These are phyloP conservation scores for Galerina marginata DNA, from an alignment of 768 basidiomycete genomes.

Conservation along the genomic window DNA sequence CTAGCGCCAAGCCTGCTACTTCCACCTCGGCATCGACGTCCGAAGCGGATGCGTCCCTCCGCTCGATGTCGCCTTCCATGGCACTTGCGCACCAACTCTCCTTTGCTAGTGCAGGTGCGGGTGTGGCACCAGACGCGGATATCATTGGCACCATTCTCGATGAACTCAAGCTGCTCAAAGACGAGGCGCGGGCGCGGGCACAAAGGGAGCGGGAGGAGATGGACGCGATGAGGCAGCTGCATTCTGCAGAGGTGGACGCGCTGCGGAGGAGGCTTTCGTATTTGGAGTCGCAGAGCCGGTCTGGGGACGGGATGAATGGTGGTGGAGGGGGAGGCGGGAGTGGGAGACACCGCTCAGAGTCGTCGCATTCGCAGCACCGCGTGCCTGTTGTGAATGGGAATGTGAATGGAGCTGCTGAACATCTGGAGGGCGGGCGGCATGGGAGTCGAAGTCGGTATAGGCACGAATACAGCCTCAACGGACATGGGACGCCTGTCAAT, in stretches of 20 bases:
- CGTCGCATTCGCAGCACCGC: no score
- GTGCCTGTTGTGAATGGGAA: no score
- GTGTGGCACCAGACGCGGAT: conserved; percentile 10
- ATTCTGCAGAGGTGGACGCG: conserved; percentile 30
- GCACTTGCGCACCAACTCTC: not conserved
- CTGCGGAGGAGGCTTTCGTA: conserved; percentile 27
- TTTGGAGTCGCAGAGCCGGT: conserved; percentile 24
- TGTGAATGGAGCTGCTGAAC: no score
- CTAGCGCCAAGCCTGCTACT: conserved; percentile 9
- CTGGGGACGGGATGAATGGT: not conserved
- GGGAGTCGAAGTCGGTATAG: no score
- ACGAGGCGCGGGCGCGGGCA: conserved; percentile 19
- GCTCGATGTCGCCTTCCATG: conserved; percentile 1
- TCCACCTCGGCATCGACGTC: not conserved
- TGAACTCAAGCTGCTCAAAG: conserved; percentile 27
- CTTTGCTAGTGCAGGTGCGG: not conserved
- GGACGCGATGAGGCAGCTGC: conserved; percentile 24
- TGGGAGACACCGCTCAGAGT: not conserved
- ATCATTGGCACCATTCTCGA: conserved; percentile 21
- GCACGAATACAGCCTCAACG: no score
- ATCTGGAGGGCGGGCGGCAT: no score
- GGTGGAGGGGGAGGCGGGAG: not conserved
- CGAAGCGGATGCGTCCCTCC: not conserved
- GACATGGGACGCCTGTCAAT: not conserved
- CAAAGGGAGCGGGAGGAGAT: conserved; percentile 27